Evolutionary conservation across 2,329 filamentous ascomycete genomes (phyloP).

Genomic region (Orbilia ellipsospora): DNA sequence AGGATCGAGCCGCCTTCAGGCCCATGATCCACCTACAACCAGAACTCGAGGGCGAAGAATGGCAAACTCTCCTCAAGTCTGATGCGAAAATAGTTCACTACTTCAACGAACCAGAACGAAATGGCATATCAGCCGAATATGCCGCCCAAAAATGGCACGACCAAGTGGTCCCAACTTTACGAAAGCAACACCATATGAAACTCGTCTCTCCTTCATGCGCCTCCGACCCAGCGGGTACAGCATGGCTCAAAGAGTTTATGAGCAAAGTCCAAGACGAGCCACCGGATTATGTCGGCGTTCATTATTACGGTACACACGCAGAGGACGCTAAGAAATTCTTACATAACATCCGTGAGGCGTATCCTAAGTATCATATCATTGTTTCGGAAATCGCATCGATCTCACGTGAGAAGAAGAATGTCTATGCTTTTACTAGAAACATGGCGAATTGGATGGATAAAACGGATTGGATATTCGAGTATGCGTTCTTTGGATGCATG

Average conservation of each 20-base stretch:
- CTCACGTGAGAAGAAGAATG: conserved; percentile 61
- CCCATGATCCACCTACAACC: conserved; percentile 64
- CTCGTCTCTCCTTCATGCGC: conserved; percentile 63
- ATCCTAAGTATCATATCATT: conserved; percentile 61
- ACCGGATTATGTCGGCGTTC: conserved; percentile 64
- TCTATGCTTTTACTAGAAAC: conserved; percentile 63
- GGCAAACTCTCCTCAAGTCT: conserved; percentile 60
- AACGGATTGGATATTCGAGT: conserved; percentile 64
- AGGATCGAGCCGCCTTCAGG: conserved; percentile 62
- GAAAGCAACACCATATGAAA: conserved; percentile 61
- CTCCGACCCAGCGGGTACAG: conserved; percentile 62
- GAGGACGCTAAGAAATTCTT: conserved; percentile 62
- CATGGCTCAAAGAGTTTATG: conserved; percentile 65
- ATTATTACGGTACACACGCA: conserved; percentile 64
- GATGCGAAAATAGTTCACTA: conserved; percentile 63
- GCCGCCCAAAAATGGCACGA: conserved; percentile 63
- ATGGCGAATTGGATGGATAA: conserved; percentile 65
- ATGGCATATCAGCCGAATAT: conserved; percentile 60
- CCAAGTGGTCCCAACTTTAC: conserved; percentile 62
- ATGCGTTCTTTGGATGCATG: conserved; percentile 65
- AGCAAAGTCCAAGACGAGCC: conserved; percentile 60
- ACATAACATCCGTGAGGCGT: conserved; percentile 61
- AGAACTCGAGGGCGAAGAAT: conserved; percentile 63
- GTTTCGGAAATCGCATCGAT: conserved; percentile 65
- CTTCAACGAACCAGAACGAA: conserved; percentile 66